These are phyloP conservation scores for Leccinum disarticulatum DNA, from an alignment of 768 basidiomycete genomes.

Conservation along the genomic window DNA sequence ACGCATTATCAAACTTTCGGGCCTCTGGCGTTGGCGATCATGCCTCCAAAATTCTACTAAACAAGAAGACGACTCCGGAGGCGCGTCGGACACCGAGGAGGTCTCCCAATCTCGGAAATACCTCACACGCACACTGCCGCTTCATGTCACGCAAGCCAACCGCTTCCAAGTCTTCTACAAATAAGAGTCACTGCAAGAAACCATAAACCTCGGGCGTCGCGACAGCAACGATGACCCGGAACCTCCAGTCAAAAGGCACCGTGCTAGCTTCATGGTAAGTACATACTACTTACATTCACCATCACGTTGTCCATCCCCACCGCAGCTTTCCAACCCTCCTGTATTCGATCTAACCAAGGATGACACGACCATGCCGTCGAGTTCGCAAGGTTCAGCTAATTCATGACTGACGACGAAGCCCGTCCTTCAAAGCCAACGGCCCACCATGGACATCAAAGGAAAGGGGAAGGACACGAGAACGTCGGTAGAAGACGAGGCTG, in stretches of 20 bases:
- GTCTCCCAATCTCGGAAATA: constrained; percentile 14
- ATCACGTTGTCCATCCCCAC: not conserved
- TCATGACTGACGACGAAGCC: constrained; percentile 3
- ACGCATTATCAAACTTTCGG: too few species aligned
- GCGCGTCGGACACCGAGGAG: constrained; percentile 32
- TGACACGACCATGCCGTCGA: constrained; percentile 5
- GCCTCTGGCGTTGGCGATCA: not conserved
- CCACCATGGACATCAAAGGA: constrained; percentile 20
- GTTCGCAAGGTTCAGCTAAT: constrained; percentile 2
- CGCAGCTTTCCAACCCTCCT: constrained; percentile 24
- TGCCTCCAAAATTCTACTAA: constrained; percentile 31
- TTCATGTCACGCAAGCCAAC: constrained; percentile 25
- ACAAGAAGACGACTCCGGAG: constrained; percentile 35
- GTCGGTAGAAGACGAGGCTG: constrained; percentile 27
- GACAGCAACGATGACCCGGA: constrained; percentile 14
- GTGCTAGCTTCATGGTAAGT: constrained; percentile 14
- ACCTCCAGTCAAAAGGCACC: constrained; percentile 23
- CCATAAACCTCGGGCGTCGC: constrained; percentile 19
- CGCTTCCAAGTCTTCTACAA: constrained; percentile 4
- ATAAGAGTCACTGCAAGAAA: constrained; percentile 15
- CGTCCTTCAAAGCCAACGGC: not conserved
- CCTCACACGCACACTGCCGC: too few species aligned
- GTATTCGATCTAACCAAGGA: constrained; percentile 24
- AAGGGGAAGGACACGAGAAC: constrained; percentile 20
- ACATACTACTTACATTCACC: not conserved